Conservation (phyloP, 148 eudicot genomes). For the Polygonum maritimum region DNA sequence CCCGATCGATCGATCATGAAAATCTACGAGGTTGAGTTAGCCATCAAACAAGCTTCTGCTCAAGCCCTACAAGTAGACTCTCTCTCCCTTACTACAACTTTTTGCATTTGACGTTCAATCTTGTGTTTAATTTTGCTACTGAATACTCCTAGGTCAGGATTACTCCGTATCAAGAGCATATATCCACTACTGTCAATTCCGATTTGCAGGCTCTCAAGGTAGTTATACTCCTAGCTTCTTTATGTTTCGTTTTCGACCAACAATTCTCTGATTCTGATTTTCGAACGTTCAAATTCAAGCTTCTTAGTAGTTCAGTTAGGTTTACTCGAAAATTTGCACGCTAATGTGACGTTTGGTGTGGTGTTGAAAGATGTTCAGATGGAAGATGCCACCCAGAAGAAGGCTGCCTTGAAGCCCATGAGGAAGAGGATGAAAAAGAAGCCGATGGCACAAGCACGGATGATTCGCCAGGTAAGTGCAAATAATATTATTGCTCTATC, state of each 20-base stretch:
- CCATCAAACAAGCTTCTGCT: conserved; percentile 45
- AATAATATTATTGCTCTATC: too few species aligned
- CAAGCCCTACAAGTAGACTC: conserved; percentile 51
- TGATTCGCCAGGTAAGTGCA: too few species aligned
- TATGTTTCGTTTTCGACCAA: background rate
- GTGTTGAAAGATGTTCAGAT: too few species aligned
- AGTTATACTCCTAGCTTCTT: background rate
- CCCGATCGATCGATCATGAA: too few species aligned
- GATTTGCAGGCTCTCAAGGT: conserved; percentile 60
- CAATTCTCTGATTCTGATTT: background rate
- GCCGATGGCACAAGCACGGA: too few species aligned
- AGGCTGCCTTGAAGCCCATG: too few species aligned
- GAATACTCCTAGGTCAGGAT: conserved; percentile 40
- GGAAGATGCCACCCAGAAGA: too few species aligned
- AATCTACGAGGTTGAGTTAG: conserved; percentile 58
- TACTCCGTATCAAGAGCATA: conserved; percentile 42
- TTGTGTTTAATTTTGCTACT: conserved; percentile 5
- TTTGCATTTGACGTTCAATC: background rate
- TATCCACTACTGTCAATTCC: conserved; percentile 49
- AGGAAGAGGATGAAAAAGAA: too few species aligned
- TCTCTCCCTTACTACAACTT: conserved; percentile 8
- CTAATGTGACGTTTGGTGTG: too few species aligned
- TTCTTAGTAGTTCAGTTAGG: too few species aligned
- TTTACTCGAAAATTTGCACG: too few species aligned
- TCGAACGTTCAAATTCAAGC: background rate